Evolutionary conservation across 2,329 filamentous ascomycete species (phyloP).

Genomic region (Xylaria sp.): DNA sequence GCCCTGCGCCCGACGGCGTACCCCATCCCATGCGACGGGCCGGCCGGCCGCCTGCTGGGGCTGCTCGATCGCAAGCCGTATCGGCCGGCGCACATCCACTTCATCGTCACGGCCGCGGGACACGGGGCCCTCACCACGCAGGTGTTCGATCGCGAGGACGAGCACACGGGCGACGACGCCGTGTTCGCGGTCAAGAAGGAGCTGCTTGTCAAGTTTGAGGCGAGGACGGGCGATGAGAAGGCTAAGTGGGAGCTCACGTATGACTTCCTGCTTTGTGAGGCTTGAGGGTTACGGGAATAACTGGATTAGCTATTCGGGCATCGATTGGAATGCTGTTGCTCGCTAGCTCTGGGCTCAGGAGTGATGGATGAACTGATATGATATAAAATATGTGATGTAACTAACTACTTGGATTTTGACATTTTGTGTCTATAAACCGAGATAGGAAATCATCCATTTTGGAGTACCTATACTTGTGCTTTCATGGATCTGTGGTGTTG

Average conservation of each 20-base stretch:
- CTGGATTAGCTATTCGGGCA: not conserved
- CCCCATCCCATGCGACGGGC: conserved; percentile 62
- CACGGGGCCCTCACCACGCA: conserved; percentile 71
- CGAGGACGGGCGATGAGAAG: conserved; percentile 53
- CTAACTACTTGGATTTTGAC: not conserved
- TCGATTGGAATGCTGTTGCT: not conserved
- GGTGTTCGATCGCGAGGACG: conserved; percentile 75
- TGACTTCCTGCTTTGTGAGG: conserved; percentile 56
- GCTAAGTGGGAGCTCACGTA: conserved; percentile 69
- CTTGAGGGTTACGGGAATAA: not conserved
- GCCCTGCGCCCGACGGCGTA: conserved; percentile 69
- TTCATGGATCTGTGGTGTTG: not conserved
- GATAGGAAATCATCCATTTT: not conserved
- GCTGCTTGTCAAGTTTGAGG: conserved; percentile 56
- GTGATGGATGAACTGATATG: not conserved
- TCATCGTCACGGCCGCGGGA: conserved; percentile 57
- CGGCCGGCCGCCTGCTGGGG: conserved; percentile 61
- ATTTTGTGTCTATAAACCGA: not conserved
- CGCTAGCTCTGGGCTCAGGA: not conserved
- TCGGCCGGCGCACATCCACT: conserved; percentile 69
- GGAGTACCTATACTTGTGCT: not conserved
- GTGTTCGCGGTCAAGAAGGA: conserved; percentile 67
- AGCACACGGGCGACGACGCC: conserved; percentile 65
- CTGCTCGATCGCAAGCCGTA: conserved; percentile 66
- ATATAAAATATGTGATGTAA: not conserved